Percentiles rank a stretch among this genome's conserved stretches.
These are phyloP conservation scores for Zymoseptoria crescenta DNA, from an alignment of 2,329 filamentous ascomycete species.

Conservation along the genomic window DNA sequence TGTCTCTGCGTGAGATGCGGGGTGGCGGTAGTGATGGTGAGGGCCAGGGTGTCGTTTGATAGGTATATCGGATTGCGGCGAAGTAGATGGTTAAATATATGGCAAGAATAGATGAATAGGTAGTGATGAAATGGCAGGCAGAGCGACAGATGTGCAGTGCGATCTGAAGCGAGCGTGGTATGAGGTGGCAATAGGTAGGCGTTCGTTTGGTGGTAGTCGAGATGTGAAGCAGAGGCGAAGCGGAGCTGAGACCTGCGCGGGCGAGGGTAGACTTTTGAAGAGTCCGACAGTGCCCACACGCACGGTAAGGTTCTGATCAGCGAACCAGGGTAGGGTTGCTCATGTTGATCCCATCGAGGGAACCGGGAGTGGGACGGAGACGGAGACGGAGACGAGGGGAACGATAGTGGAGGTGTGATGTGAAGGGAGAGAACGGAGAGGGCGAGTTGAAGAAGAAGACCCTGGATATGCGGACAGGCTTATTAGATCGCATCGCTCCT, in stretches of 20 bases:
- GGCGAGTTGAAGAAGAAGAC: not conserved
- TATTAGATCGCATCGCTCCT: not conserved
- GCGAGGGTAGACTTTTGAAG: not conserved
- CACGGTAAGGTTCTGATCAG: not conserved
- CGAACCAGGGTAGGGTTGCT: not conserved
- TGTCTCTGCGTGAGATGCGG: not conserved
- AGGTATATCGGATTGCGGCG: not conserved
- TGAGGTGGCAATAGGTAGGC: not conserved
- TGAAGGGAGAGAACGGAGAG: not conserved
- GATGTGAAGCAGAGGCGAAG: not conserved
- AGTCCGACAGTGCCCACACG: not conserved
- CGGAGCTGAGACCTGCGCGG: constrained; percentile 1
- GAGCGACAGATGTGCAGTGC: not conserved
- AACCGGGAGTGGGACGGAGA: constrained; percentile 2
- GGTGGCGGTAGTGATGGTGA: not conserved
- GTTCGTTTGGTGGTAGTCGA: not conserved
- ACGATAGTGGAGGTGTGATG: not conserved
- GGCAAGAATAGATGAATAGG: not conserved
- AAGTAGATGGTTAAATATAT: not conserved
- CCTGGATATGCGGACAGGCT: not conserved
- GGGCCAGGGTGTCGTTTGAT: not conserved
- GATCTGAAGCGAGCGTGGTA: not conserved
- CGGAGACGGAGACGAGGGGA: not conserved
- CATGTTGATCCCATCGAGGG: constrained; percentile 2
- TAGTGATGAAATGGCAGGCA: not conserved